These are phyloP conservation scores for Glebionis coronaria DNA, from an alignment of 129 eudicot genomes.

Conservation along the genomic window DNA sequence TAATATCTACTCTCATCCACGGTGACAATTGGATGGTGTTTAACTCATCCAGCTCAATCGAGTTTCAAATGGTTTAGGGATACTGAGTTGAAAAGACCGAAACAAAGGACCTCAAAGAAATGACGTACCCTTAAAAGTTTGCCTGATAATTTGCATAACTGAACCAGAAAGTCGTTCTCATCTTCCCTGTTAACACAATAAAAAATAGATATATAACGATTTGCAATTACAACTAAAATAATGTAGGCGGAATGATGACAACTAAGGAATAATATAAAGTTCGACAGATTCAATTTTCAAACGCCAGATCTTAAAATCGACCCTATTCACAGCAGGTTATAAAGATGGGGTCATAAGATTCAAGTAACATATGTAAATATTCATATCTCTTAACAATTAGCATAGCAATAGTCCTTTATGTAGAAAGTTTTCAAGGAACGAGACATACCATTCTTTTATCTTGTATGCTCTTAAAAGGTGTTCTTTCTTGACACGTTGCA, in stretches of 20 bases:
- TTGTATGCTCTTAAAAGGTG: conserved; percentile 86
- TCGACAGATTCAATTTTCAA: too few species aligned
- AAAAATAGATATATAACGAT: background rate
- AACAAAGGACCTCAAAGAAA: too few species aligned
- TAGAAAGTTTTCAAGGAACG: background rate
- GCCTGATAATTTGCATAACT: conserved; percentile 82
- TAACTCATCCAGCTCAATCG: too few species aligned
- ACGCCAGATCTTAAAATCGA: too few species aligned
- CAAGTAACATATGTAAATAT: background rate
- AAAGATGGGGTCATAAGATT: too few species aligned
- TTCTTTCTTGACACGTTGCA: conserved; percentile 88
- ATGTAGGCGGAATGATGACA: too few species aligned
- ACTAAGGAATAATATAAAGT: too few species aligned
- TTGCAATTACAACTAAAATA: too few species aligned
- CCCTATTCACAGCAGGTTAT: too few species aligned
- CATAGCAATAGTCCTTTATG: background rate
- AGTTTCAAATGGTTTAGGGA: too few species aligned
- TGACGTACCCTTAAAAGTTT: conserved; percentile 84
- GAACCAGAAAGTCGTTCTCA: conserved; percentile 79
- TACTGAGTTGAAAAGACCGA: too few species aligned
- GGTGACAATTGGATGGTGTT: background rate
- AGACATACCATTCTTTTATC: conserved; percentile 70
- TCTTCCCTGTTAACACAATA: conserved; percentile 60
- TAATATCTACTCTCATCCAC: too few species aligned
- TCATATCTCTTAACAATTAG: background rate